These are phyloP conservation scores for Samsoniella hepiali DNA, from an alignment of 2,329 filamentous ascomycete genomes.

Conservation along the genomic window DNA sequence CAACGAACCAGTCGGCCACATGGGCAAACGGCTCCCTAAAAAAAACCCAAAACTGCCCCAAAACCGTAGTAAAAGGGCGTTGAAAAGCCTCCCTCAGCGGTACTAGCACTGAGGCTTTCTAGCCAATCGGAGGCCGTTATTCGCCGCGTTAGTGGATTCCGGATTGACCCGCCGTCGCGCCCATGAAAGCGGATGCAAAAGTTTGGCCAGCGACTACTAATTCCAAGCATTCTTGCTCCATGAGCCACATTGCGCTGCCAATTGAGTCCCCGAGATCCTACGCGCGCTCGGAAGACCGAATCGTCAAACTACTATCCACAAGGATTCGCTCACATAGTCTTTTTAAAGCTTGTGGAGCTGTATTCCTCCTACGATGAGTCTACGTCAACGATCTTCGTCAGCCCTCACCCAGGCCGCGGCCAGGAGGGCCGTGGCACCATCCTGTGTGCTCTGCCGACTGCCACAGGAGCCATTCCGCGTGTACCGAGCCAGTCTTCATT, in stretches of 20 bases:
- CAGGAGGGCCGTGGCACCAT: slow-evolving; percentile 28
- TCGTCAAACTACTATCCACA: background rate
- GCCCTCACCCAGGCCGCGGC: slow-evolving; percentile 42
- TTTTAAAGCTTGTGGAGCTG: slow-evolving; percentile 1
- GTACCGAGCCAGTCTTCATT: slow-evolving; percentile 39
- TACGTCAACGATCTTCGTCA: slow-evolving; percentile 51
- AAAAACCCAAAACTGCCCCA: background rate
- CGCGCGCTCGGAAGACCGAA: background rate
- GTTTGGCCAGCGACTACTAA: slow-evolving; percentile 17
- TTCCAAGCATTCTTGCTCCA: background rate
- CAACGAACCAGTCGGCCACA: background rate
- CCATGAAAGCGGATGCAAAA: slow-evolving; percentile 19
- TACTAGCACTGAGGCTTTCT: background rate
- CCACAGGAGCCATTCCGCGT: slow-evolving; percentile 33
- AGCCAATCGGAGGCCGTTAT: slow-evolving; percentile 3
- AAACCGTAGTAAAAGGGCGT: background rate
- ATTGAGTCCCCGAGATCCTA: slow-evolving; percentile 8
- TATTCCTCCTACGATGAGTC: slow-evolving; percentile 43
- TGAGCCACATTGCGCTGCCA: slow-evolving; percentile 5
- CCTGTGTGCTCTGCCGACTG: slow-evolving; percentile 34
- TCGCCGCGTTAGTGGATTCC: slow-evolving; percentile 3
- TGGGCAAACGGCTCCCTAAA: background rate
- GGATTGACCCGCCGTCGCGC: slow-evolving; percentile 18
- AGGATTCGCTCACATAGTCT: background rate
- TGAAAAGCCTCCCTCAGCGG: background rate